phyloP scores from a whole-genome alignment of 345 rosid species.

The Moricandia arvensis region DNA sequence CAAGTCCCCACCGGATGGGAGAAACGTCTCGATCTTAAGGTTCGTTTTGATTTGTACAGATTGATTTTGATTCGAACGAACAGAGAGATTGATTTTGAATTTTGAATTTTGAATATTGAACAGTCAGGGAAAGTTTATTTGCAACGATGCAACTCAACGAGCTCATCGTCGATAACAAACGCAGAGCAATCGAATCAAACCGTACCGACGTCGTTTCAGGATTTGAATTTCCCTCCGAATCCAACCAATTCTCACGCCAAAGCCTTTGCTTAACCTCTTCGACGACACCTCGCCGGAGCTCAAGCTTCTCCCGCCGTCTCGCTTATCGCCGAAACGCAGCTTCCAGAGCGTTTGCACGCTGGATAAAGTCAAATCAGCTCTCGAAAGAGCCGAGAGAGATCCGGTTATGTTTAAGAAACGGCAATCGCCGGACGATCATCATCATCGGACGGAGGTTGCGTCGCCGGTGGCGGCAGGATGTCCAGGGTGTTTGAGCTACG shows the following conservation, averaged over 20 bases:
- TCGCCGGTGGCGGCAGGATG: conserved; percentile 75
- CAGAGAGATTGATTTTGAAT: neutral
- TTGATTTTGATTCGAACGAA: neutral
- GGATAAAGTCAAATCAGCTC: conserved; percentile 77
- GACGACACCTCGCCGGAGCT: conserved; percentile 48
- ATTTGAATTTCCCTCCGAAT: conserved; percentile 61
- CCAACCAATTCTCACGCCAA: conserved; percentile 23
- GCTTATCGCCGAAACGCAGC: neutral
- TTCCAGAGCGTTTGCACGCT: conserved; percentile 88
- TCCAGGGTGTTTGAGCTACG: conserved; percentile 80
- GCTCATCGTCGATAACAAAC: conserved; percentile 45
- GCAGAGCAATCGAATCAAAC: conserved; percentile 46
- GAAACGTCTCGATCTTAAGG: conserved; percentile 89
- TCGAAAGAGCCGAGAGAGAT: conserved; percentile 72
- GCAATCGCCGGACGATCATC: conserved; percentile 33
- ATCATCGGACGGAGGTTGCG: neutral
- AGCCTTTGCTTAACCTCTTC: conserved; percentile 50
- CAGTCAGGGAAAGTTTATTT: conserved; percentile 91
- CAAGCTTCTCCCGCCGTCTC: conserved; percentile 27
- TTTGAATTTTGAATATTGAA: neutral
- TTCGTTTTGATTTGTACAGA: conserved; percentile 20
- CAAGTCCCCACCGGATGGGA: conserved; percentile 90
- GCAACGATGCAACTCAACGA: conserved; percentile 59
- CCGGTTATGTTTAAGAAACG: conserved; percentile 46
- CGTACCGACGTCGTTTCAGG: conserved; percentile 51